Base-by-base conservation (phyloP, 768 basidiomycete genomes). In the Fibroporia radiculosa region DNA sequence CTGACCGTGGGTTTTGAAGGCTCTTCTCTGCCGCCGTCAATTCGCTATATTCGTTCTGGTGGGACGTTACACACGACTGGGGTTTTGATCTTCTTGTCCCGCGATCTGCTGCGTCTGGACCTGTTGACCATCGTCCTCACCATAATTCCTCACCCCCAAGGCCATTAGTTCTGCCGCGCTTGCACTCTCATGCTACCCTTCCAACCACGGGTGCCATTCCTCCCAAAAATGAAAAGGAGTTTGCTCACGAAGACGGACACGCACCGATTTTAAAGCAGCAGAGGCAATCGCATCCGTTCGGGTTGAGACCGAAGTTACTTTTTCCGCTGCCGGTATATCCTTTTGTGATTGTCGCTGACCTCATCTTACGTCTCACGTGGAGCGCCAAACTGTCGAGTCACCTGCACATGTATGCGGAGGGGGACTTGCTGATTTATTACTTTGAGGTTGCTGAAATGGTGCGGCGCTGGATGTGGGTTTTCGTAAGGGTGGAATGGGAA, bases 21-120 rank as follows among this genome's bases (percentile, higher is more conserved):
- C 63, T 97, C 13, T 63, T 96, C 35, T 77, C 83, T 8, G 93
- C 90, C 19, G 73, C 77, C 27, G 62, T 95, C 56, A 98, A 98
- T 64, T 95, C 93, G 3, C 62, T 87, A 24, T 99, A 91, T 64
- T 93, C 93, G 2, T 98, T 95, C 63, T 99, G 92, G 89, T 99
- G 96, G 96, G 96, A 98, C 64, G 75, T 98, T 33, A 92, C 90
- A 38, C 89, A 95, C 61, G 96, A 99, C 61, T 99, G 95, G 93
- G 96, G 96, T 4, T 71, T 99, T 44, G 77, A 81, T 35, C 66
- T 97, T 33, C 67, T 98, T 47, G 51, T 53, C 19, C 50, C 48
- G 50, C 60, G 24, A 53, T 61, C 45, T 49, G 29, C 39, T 12
- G 31, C 41, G 16, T 5, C 18, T 32, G 35, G 42, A 19, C n/a